Evolutionary conservation across 495 filamentous ascomycete genomes (phyloP).

Genomic region (Penicilliopsis zonata): DNA sequence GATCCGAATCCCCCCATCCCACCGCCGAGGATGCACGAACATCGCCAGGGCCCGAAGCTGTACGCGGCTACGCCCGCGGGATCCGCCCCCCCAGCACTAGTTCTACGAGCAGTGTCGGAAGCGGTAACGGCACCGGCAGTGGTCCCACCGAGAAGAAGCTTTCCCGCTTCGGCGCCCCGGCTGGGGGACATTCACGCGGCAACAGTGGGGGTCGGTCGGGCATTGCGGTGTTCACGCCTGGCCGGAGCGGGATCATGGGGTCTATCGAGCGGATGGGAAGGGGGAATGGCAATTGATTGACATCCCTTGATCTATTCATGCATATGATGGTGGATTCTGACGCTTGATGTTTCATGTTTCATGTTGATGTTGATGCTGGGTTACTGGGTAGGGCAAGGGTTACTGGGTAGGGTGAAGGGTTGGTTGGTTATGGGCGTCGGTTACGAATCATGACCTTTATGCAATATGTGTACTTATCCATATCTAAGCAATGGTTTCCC

Average conservation of each 20-base stretch:
- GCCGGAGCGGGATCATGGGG: slow-evolving; percentile 53
- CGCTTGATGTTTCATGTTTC: too few species aligned
- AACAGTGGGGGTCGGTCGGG: slow-evolving; percentile 30
- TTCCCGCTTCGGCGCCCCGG: slow-evolving; percentile 17
- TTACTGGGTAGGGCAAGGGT: too few species aligned
- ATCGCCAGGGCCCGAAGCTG: slow-evolving; percentile 15
- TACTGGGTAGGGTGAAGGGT: too few species aligned
- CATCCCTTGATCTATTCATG: neutral
- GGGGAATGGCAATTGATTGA: slow-evolving; percentile 29
- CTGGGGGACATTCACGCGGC: slow-evolving; percentile 18
- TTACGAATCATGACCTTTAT: too few species aligned
- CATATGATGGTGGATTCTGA: too few species aligned
- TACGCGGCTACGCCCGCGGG: slow-evolving; percentile 17
- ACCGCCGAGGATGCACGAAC: slow-evolving; percentile 7
- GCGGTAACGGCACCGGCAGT: too few species aligned
- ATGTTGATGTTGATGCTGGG: too few species aligned
- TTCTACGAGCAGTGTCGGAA: slow-evolving; percentile 2
- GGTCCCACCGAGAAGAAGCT: slow-evolving; percentile 27
- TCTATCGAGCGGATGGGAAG: slow-evolving; percentile 61
- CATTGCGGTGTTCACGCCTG: slow-evolving; percentile 31
- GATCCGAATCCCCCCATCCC: slow-evolving; percentile 2
- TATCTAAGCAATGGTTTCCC: too few species aligned
- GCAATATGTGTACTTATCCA: too few species aligned
- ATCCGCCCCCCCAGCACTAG: slow-evolving; percentile 21
- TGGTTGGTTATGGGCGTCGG: too few species aligned